A percentile compares a stretch with the other conserved stretches of the same genome.
Conservation (phyloP, 2,329 filamentous ascomycete genomes). For the Talaromyces sp. region DNA sequence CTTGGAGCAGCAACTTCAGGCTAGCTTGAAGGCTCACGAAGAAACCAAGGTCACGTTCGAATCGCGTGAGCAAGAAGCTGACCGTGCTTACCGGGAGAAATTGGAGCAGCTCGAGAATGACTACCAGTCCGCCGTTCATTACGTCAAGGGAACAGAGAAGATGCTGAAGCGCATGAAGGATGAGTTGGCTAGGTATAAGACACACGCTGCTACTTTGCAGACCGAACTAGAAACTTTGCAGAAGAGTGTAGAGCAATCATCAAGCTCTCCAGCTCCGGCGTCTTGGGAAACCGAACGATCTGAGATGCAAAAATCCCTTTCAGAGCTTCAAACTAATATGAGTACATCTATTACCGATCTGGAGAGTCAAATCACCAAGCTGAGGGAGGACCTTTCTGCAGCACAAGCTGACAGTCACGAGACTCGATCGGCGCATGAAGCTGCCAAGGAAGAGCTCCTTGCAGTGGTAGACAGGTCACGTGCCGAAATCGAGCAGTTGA, state of each 20-base stretch:
- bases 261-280: slow-evolving; percentile 46
- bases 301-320: slow-evolving; percentile 65
- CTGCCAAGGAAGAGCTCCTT: slow-evolving; percentile 57
- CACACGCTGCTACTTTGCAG: slow-evolving; percentile 77
- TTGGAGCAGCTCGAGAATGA: slow-evolving; percentile 92
- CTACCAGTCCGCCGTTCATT: slow-evolving; percentile 96
- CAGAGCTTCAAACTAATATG: slow-evolving; percentile 66
- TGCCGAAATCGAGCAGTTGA: slow-evolving; percentile 74
- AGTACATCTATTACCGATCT: slow-evolving; percentile 63
- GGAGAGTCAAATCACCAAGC: slow-evolving; percentile 65
- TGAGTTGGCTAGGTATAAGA: slow-evolving; percentile 88
- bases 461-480: slow-evolving; percentile 54
- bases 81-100: slow-evolving; percentile 86
- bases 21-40: slow-evolving; percentile 74
- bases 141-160: slow-evolving; percentile 97
- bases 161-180: slow-evolving; percentile 99
- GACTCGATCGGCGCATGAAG: slow-evolving; percentile 56
- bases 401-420: slow-evolving; percentile 67
- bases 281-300: slow-evolving; percentile 75
- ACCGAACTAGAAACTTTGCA: slow-evolving; percentile 69
- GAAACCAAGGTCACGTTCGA: slow-evolving; percentile 78
- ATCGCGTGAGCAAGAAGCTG: slow-evolving; percentile 78
- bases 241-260: slow-evolving; percentile 49
- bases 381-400: slow-evolving; percentile 67
- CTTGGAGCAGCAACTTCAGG: slow-evolving; percentile 81